Percentiles rank a stretch among this genome's conserved stretches.
phyloP scores from a whole-genome alignment of 768 basidiomycete species.

The Boletus vinaceobasis region DNA sequence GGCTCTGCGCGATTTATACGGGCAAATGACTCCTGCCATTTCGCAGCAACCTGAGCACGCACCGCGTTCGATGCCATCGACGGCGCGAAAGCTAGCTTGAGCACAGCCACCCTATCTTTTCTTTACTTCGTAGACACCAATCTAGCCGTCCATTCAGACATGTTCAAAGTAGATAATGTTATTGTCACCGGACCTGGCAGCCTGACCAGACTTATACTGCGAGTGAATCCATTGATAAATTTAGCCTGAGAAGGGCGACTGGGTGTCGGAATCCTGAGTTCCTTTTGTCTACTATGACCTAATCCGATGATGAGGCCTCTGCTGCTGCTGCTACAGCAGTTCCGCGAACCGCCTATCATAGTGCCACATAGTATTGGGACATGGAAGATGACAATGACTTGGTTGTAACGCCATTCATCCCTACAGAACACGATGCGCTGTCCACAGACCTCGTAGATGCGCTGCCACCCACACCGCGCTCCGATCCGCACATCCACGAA shows the following conservation, averaged over 20 bases:
- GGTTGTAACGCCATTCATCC: conserved; percentile 18
- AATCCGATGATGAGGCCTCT: not conserved
- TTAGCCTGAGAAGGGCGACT: not conserved
- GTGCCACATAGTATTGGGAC: not conserved
- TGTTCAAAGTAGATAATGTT: not conserved
- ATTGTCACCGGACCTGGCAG: not conserved
- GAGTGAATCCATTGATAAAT: not conserved
- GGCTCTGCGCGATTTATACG: conserved; percentile 55
- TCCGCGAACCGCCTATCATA: not conserved
- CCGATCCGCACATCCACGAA: conserved; percentile 8
- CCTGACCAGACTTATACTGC: not conserved
- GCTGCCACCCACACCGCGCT: conserved; percentile 4
- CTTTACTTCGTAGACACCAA: too few species aligned
- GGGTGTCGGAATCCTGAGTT: not conserved
- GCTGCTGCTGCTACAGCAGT: not conserved
- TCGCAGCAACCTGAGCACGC: conserved; percentile 60
- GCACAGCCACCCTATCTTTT: conserved; percentile 32
- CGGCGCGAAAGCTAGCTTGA: not conserved
- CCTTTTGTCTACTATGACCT: not conserved
- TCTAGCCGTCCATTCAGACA: not conserved
- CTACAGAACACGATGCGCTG: conserved; percentile 16
- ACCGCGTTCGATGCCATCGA: conserved; percentile 59
- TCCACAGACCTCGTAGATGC: not conserved
- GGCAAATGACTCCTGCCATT: conserved; percentile 71
- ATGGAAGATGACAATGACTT: conserved; percentile 16